A percentile compares a stretch with the other conserved stretches of the same genome.
Conservation (phyloP, 768 basidiomycete species). For the Boletus reticulatus region DNA sequence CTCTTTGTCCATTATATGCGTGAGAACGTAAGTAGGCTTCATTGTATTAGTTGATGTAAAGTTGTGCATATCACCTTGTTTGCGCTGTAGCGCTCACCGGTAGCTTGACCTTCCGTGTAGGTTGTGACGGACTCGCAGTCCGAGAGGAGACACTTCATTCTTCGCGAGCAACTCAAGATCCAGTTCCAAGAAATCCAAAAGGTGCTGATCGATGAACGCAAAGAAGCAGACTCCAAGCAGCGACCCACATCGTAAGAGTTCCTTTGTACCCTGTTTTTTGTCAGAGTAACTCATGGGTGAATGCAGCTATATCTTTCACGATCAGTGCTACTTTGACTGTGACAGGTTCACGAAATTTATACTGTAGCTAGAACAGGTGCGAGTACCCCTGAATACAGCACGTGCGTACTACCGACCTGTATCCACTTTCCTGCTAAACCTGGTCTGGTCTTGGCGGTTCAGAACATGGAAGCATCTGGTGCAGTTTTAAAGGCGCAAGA, state of each 20-base stretch:
- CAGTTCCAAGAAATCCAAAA: constrained; percentile 68
- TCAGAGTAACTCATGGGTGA: constrained; percentile 1
- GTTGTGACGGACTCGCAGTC: constrained; percentile 24
- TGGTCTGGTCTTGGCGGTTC: constrained; percentile 68
- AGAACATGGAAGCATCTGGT: constrained; percentile 85
- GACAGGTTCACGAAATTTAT: constrained; percentile 11
- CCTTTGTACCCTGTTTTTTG: constrained; percentile 16
- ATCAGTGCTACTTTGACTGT: constrained; percentile 42
- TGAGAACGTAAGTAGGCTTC: constrained; percentile 46
- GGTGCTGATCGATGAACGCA: constrained; percentile 75
- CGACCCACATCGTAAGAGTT: constrained; percentile 70
- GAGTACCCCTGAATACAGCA: constrained; percentile 79
- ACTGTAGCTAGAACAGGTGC: constrained; percentile 51
- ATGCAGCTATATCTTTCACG: constrained; percentile 71
- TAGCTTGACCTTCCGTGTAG: too few relatives aligned
- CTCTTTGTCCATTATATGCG: constrained; percentile 72
- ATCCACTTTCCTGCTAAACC: not conserved
- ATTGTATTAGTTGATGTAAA: not conserved
- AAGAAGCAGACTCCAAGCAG: constrained; percentile 77
- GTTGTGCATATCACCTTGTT: too few relatives aligned
- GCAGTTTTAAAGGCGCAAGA: constrained; percentile 72
- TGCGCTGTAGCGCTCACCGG: too few relatives aligned
- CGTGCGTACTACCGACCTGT: constrained; percentile 30
- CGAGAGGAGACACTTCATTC: constrained; percentile 64
- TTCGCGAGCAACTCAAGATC: constrained; percentile 73